These are phyloP conservation scores for Biscogniauxia mediterranea DNA, from an alignment of 2,329 filamentous ascomycete genomes.

Conservation along the genomic window DNA sequence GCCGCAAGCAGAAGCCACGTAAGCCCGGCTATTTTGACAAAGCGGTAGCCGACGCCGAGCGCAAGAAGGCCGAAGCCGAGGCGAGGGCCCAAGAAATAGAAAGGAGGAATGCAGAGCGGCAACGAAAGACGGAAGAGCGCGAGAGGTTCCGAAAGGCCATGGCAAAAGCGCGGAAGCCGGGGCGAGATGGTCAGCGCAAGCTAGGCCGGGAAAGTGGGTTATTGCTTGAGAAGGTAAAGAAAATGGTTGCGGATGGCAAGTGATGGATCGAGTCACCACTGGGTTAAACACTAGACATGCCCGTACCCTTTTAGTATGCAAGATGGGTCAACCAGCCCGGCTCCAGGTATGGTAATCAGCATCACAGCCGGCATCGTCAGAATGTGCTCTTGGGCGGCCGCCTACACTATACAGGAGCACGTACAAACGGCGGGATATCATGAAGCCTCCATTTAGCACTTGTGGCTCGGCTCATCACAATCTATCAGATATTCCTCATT, in stretches of 20 bases:
- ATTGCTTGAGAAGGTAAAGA: slow-evolving; percentile 74
- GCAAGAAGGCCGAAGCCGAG: slow-evolving; percentile 42
- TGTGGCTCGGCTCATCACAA: neutral
- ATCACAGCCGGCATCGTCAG: too few species aligned
- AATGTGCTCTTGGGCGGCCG: too few species aligned
- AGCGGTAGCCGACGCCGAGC: slow-evolving; percentile 52
- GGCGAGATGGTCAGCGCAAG: slow-evolving; percentile 72
- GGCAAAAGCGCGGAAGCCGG: slow-evolving; percentile 68
- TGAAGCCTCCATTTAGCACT: neutral
- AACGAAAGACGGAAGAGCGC: slow-evolving; percentile 63
- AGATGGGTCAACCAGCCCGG: neutral
- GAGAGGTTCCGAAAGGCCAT: slow-evolving; percentile 64
- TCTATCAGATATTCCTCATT: neutral
- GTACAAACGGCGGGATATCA: too few species aligned
- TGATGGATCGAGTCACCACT: neutral
- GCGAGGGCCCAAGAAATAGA: slow-evolving; percentile 41
- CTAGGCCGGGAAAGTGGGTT: slow-evolving; percentile 78
- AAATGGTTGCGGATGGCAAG: slow-evolving; percentile 54
- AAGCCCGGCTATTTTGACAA: slow-evolving; percentile 63
- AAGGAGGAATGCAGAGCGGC: slow-evolving; percentile 59
- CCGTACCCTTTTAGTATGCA: neutral
- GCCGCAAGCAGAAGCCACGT: slow-evolving; percentile 40
- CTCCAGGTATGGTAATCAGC: too few species aligned
- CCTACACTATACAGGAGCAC: too few species aligned
- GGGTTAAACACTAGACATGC: neutral